Conservation (phyloP, 371 early-diverging fungal species). For the Saksenaea oblongispora region DNA sequence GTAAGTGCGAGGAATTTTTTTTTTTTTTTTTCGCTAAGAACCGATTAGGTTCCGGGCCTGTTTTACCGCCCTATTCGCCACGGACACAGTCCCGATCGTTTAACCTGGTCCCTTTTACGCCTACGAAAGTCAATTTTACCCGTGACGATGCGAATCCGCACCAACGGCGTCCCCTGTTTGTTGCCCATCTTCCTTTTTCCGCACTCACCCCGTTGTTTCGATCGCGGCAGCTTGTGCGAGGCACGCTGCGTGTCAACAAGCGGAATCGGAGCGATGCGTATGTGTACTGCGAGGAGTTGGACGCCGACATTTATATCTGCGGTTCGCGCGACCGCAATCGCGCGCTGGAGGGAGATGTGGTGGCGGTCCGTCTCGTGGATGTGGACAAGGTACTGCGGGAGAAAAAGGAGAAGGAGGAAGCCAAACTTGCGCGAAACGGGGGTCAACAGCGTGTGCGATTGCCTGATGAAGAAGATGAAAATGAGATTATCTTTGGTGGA, state of each 20-base stretch:
- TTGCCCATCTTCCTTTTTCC: conserved; percentile 56
- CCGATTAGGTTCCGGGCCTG: conserved; percentile 13
- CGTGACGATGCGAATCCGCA: conserved; percentile 47
- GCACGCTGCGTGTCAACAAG: conserved; percentile 80
- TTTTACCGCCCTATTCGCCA: conserved; percentile 11
- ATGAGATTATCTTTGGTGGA: conserved; percentile 48
- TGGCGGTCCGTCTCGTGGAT: conserved; percentile 72
- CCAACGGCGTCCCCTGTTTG: conserved; percentile 54
- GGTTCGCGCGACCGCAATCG: conserved; percentile 80
- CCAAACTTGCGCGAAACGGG: conserved; percentile 46
- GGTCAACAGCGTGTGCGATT: conserved; percentile 34
- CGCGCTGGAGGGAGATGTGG: conserved; percentile 84
- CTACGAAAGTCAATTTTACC: conserved; percentile 41
- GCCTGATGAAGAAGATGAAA: conserved; percentile 49
- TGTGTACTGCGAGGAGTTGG: conserved; percentile 69
- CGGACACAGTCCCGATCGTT: conserved; percentile 25
- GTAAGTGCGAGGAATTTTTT: too few relatives aligned
- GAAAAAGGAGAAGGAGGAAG: conserved; percentile 54
- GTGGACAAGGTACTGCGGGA: conserved; percentile 61
- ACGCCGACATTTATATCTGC: conserved; percentile 72
- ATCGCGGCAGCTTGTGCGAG: conserved; percentile 54
- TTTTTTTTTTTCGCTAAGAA: not conserved
- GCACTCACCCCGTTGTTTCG: conserved; percentile 51
- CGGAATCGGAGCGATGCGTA: conserved; percentile 81
- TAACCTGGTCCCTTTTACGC: conserved; percentile 46